Conservation (phyloP, 2,329 filamentous ascomycete species). For the Elsinoe necatrix region DNA sequence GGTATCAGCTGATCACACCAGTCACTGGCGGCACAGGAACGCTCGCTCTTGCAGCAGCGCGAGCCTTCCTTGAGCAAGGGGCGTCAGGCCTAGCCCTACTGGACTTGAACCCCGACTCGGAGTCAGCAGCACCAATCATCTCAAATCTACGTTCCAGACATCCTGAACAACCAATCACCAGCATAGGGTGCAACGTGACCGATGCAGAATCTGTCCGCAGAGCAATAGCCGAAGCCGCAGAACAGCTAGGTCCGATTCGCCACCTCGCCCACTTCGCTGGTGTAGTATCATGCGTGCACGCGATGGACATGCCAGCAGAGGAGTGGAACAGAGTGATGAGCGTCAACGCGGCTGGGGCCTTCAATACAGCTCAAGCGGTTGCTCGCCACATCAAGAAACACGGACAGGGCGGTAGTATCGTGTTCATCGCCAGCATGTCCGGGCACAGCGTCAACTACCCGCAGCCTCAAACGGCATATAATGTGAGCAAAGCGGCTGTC, state of each 20-base stretch:
- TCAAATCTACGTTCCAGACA: slow-evolving; percentile 45
- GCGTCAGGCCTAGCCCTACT: slow-evolving; percentile 51
- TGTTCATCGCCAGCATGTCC: slow-evolving; percentile 60
- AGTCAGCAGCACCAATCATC: slow-evolving; percentile 36
- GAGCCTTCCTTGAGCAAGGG: slow-evolving; percentile 62
- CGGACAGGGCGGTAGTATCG: slow-evolving; percentile 50
- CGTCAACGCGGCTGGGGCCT: slow-evolving; percentile 63
- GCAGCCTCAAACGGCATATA: slow-evolving; percentile 54
- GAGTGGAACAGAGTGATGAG: slow-evolving; percentile 59
- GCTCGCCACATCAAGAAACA: slow-evolving; percentile 47
- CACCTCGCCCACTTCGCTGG: slow-evolving; percentile 59
- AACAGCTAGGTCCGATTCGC: slow-evolving; percentile 44
- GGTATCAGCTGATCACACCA: slow-evolving; percentile 19
- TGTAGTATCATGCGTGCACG: slow-evolving; percentile 54
- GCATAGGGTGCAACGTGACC: slow-evolving; percentile 52
- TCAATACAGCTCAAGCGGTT: slow-evolving; percentile 60
- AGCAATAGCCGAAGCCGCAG: slow-evolving; percentile 35
- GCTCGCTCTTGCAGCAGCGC: slow-evolving; percentile 49
- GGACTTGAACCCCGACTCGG: slow-evolving; percentile 44
- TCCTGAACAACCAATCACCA: slow-evolving; percentile 44
- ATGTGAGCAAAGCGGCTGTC: slow-evolving; percentile 61
- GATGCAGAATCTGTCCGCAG: slow-evolving; percentile 40
- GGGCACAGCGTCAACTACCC: slow-evolving; percentile 63
- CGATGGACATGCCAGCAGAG: slow-evolving; percentile 49
- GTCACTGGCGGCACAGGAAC: slow-evolving; percentile 61